A percentile compares a stretch with the other conserved stretches of the same genome.
These are phyloP conservation scores for Cytospora piceae DNA, from an alignment of 2,329 filamentous ascomycete species.

Conservation along the genomic window DNA sequence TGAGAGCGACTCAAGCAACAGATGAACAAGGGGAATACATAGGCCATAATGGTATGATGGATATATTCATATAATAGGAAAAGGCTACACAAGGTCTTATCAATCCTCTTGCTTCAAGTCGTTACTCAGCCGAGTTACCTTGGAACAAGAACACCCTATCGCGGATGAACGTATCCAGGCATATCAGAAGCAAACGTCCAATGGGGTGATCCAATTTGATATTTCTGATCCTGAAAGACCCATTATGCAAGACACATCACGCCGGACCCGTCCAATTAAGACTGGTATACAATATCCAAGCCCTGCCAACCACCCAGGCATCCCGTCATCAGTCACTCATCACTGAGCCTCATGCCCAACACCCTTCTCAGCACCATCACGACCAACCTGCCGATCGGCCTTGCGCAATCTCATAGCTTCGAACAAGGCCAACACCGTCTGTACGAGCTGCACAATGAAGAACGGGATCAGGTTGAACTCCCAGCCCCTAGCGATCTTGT, in stretches of 20 bases:
- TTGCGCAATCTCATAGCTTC: constrained; percentile 20
- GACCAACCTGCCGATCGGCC: constrained; percentile 1
- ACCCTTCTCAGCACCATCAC: constrained; percentile 1
- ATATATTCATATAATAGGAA: too few relatives aligned
- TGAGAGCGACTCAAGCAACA: too few relatives aligned
- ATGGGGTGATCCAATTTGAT: not conserved
- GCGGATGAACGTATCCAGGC: too few relatives aligned
- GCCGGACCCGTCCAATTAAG: not conserved
- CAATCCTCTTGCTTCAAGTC: too few relatives aligned
- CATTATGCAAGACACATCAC: not conserved
- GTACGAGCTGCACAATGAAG: constrained; percentile 25
- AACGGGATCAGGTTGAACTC: constrained; percentile 30
- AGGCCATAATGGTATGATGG: too few relatives aligned
- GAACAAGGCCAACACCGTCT: constrained; percentile 22
- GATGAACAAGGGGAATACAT: too few relatives aligned
- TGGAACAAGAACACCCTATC: too few relatives aligned
- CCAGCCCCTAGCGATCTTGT: constrained; percentile 25
- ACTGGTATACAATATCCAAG: not conserved
- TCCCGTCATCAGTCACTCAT: not conserved
- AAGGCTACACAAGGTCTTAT: too few relatives aligned
- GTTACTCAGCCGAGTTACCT: too few relatives aligned
- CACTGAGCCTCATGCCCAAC: not conserved
- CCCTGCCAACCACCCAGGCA: not conserved
- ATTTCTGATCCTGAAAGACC: not conserved
- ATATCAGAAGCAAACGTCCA: too few relatives aligned